Conservation (phyloP, 306 rosid species). For the Cicer chorassanicum region DNA sequence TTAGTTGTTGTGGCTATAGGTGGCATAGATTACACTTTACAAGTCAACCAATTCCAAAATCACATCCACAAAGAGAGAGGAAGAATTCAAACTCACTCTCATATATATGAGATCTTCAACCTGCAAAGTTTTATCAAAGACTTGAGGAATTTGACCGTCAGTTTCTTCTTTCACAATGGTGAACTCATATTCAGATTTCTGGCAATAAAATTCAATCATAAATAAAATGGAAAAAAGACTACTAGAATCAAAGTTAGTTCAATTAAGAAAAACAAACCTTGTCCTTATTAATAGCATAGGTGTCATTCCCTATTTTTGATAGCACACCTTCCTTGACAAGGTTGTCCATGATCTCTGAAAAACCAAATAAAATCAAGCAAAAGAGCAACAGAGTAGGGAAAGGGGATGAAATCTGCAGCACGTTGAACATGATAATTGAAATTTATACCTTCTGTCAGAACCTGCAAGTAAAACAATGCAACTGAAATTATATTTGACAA, state of each 20-base stretch:
- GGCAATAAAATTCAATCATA: constrained; percentile 38
- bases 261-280: constrained; percentile 57
- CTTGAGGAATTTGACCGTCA: constrained; percentile 54
- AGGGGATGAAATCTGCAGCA: constrained; percentile 26
- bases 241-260: constrained; percentile 20
- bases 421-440: constrained; percentile 26
- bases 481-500: constrained; percentile 31
- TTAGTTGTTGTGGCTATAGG: constrained; percentile 26
- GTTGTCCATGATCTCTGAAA: constrained; percentile 75
- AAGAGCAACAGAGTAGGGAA: constrained; percentile 31
- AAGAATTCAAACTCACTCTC: constrained; percentile 61
- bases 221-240: background rate
- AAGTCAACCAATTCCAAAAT: constrained; percentile 23
- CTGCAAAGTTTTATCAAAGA: constrained; percentile 47
- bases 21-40: background rate
- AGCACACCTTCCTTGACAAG: constrained; percentile 70
- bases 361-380: constrained; percentile 47
- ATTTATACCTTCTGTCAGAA: constrained; percentile 74
- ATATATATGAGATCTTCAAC: constrained; percentile 69
- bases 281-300: constrained; percentile 62
- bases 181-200: constrained; percentile 76
- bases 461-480: constrained; percentile 61
- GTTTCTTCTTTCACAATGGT: constrained; percentile 71
- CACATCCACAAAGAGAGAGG: background rate
- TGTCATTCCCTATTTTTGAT: constrained; percentile 66